Percentiles rank a stretch among this genome's conserved stretches.
Evolutionary conservation across 352 stramenopile genomes (phyloP).

Genomic region (Phytophthora uliginosa): DNA sequence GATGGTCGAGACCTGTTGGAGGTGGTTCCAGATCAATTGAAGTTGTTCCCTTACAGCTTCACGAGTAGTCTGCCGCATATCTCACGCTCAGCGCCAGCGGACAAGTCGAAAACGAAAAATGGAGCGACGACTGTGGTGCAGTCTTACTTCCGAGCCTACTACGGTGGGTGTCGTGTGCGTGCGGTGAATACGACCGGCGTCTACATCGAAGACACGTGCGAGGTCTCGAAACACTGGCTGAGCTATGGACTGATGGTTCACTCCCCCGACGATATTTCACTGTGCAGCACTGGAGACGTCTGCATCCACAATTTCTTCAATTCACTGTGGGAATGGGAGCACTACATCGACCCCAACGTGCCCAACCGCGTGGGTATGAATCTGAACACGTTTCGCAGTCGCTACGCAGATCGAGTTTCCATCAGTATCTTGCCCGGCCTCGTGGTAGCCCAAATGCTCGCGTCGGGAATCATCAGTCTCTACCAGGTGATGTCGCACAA

Average conservation of each 20-base stretch:
- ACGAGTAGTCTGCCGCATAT: conserved; percentile 23
- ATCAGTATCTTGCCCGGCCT: conserved; percentile 35
- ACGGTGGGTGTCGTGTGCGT: conserved; percentile 32
- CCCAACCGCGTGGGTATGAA: conserved; percentile 26
- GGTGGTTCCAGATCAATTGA: conserved; percentile 23
- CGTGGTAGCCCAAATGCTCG: conserved; percentile 33
- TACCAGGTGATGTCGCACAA: conserved; percentile 38
- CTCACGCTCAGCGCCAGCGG: conserved; percentile 1
- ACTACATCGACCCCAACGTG: conserved; percentile 1
- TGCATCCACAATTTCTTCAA: conserved; percentile 40
- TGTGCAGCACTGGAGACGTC: conserved; percentile 27
- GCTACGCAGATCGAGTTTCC: conserved; percentile 25
- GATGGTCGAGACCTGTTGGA: conserved; percentile 19
- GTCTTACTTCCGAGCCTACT: conserved; percentile 30
- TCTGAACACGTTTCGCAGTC: conserved; percentile 25
- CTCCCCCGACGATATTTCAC: conserved; percentile 29
- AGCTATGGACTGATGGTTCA: conserved; percentile 36
- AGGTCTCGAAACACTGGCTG: conserved; percentile 17
- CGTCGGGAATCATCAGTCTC: conserved; percentile 27
- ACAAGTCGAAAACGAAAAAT: conserved; percentile 18
- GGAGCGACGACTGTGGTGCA: conserved; percentile 20
- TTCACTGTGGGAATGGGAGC: conserved; percentile 34
- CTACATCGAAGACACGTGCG: conserved; percentile 32
- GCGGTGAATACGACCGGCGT: conserved; percentile 26
- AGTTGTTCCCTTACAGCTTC: conserved; percentile 37